Evolutionary conservation across 306 rosid genomes (phyloP), one percentile per base, ranked within the genome.

Genomic region (Lathyrus tuberosus): DNA sequence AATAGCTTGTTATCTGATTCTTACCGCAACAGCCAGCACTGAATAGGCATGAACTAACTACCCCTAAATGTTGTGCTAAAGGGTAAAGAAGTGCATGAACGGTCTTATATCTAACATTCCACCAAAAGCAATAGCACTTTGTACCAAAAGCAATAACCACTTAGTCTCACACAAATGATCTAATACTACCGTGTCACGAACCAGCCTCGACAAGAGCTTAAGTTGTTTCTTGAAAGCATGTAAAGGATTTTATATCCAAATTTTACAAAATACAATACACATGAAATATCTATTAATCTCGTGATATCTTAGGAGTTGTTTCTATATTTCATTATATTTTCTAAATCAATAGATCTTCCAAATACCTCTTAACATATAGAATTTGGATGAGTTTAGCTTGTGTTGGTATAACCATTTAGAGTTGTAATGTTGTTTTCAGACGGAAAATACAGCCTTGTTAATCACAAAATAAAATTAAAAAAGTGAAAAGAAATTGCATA

Each of bases 181-280:
- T 17, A 54, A 67, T 14, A 24, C 35, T 31, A 47, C 51, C 49
- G 1, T 17, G 31, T 43, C 18, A 43, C 24, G 37, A 43, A 65
- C 54, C 33, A 41, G 10, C 71, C 42, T 35, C 3, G 33, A 7
- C 47, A 67, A 67, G 47, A 62, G 33, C 67, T 17, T 4, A 18
- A 51, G 62, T 67, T 49, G 48, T 67, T 31, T 57, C 49, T 14
- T 3, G 49, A 33, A 10, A 67, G 18, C 3, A 51, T 11, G 16
- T 20, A 37, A 68, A 52, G 16, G 49, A 60, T 33, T 48, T 16
- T 48, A 33, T 26, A 43, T 67, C 18, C 42, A 30, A 48, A 67
- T 17, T 53, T 67, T 67, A 17, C 44, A 67, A 52, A 37, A 68
- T 51, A 20, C 33, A 51, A 54, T n/a, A n/a, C n/a, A n/a, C n/a